Evolutionary conservation across 306 rosid species (phyloP), one percentile per base, ranked within the genome.

Genomic region (Hylodesmum podocarpum): DNA sequence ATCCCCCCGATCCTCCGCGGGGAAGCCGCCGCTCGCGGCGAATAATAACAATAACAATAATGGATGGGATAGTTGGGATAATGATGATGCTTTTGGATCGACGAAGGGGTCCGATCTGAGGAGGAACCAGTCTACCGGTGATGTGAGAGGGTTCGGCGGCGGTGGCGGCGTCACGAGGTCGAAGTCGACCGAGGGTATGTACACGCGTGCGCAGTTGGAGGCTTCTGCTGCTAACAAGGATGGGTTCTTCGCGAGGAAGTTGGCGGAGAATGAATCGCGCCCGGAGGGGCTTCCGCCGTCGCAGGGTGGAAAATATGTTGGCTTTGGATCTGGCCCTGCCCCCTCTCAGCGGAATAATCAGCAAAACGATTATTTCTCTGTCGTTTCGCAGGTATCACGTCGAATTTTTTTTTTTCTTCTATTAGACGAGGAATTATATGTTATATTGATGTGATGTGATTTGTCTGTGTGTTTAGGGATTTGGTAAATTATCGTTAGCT

Each of bases 271-370:
- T 25, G 97, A 89, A 0, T 83, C 91, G 2, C 83, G 90, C 12
- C 97, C 98, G 1, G 97, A 89, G 16, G 98, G 99, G 54, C 58
- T 92, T 19, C 96, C 99, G 0, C 99, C 99, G 2, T 89, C 99
- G 5, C 98, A 88, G 71, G 99, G 99, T 0, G 99, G 99, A 18
- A 96, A 96, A 83, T 96, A 89, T n/a, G 98, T 96, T 3, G 99
- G 99, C 4, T 96, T 96, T 16, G 99, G 99, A 71, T 96, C 99
- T 24, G 51, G 74, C 47, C 88, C 93, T 0, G 80, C 69, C 1
- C 91, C 95, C 31, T 6, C 85, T 0, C 96, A 61, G 71, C 83
- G 76, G 82, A 80, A 2, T 68, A 77, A 73, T 73, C 71, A 78
- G 2, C 90, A 93, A 67, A 86, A 79, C 24, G 99, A 96, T 61